A percentile compares a stretch with the other conserved stretches of the same genome.
These are phyloP conservation scores for Uncinocarpus reesii DNA, from an alignment of 2,329 filamentous ascomycete genomes.

Conservation along the genomic window DNA sequence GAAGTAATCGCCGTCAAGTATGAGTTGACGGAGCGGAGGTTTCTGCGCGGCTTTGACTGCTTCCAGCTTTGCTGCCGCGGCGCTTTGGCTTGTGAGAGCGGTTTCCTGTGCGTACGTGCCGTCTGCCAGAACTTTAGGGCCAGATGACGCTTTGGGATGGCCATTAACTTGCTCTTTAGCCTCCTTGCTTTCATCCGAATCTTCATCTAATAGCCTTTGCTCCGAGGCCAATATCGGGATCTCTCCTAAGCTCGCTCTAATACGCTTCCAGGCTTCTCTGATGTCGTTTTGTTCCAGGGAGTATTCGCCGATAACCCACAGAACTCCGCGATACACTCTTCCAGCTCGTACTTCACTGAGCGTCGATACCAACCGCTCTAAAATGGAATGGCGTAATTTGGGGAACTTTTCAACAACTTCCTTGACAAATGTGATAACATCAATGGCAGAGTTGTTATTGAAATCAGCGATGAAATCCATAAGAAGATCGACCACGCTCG, in stretches of 20 bases:
- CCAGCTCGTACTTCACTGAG: slow-evolving; percentile 87
- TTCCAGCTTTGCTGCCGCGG: slow-evolving; percentile 80
- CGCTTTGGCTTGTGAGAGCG: slow-evolving; percentile 84
- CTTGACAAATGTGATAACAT: slow-evolving; percentile 97
- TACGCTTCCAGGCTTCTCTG: slow-evolving; percentile 90
- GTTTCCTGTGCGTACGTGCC: slow-evolving; percentile 97
- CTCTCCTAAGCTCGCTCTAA: slow-evolving; percentile 84
- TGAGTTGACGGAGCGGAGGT: slow-evolving; percentile 84
- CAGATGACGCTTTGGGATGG: slow-evolving; percentile 65
- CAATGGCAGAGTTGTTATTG: slow-evolving; percentile 90
- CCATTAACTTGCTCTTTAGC: slow-evolving; percentile 65
- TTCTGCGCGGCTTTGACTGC: slow-evolving; percentile 96
- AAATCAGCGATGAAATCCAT: slow-evolving; percentile 99
- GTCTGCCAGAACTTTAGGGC: slow-evolving; percentile 84
- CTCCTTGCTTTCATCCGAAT: slow-evolving; percentile 58
- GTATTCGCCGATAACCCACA: slow-evolving; percentile 98
- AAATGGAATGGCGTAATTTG: slow-evolving; percentile 72
- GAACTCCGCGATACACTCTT: slow-evolving; percentile 90
- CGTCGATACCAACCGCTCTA: slow-evolving; percentile 78
- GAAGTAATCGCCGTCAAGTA: slow-evolving; percentile 95
- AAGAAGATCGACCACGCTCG: slow-evolving; percentile 87
- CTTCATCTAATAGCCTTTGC: slow-evolving; percentile 79
- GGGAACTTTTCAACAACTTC: slow-evolving; percentile 98
- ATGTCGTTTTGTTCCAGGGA: slow-evolving; percentile 90
- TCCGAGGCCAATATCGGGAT: slow-evolving; percentile 95